phyloP scores from a whole-genome alignment of 202 grass and related monocot genomes.

The Bolboschoenoplectus hybrid region DNA sequence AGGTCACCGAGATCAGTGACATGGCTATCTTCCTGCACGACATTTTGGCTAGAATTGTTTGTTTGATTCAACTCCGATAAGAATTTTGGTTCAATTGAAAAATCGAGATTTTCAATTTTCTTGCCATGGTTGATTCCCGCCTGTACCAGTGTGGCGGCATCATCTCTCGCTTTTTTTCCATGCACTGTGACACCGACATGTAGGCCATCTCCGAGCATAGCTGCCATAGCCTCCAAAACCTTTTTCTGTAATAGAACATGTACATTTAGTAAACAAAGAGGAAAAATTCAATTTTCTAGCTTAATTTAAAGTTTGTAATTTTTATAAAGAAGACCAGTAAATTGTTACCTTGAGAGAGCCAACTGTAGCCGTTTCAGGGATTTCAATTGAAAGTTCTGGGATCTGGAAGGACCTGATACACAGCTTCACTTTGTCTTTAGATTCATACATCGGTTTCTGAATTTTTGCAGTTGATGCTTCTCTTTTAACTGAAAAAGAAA shows the following conservation, averaged over 20 bases:
- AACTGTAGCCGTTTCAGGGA: conserved; percentile 89
- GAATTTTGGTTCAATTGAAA: conserved; percentile 83
- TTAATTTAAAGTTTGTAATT: not conserved
- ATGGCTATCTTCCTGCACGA: conserved; percentile 49
- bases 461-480: conserved; percentile 47
- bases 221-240: conserved; percentile 86
- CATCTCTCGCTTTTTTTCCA: conserved; percentile 92
- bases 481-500: conserved; percentile 71
- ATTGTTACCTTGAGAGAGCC: conserved; percentile 81
- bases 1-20: conserved; percentile 61
- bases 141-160: conserved; percentile 73
- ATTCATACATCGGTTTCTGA: conserved; percentile 51
- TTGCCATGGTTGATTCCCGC: conserved; percentile 65
- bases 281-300: conserved; percentile 7
- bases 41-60: conserved; percentile 31
- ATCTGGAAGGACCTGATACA: conserved; percentile 94
- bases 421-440: conserved; percentile 77
- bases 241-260: conserved; percentile 66
- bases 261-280: conserved; percentile 40
- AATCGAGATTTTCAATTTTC: conserved; percentile 64
- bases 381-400: conserved; percentile 91
- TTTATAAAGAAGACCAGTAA: not conserved
- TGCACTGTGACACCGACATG: conserved; percentile 77
- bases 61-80: conserved; percentile 40
- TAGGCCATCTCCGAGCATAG: conserved; percentile 82